Evolutionary conservation across 2,329 filamentous ascomycete genomes (phyloP).

Genomic region (Trichophyton mentagrophytes): DNA sequence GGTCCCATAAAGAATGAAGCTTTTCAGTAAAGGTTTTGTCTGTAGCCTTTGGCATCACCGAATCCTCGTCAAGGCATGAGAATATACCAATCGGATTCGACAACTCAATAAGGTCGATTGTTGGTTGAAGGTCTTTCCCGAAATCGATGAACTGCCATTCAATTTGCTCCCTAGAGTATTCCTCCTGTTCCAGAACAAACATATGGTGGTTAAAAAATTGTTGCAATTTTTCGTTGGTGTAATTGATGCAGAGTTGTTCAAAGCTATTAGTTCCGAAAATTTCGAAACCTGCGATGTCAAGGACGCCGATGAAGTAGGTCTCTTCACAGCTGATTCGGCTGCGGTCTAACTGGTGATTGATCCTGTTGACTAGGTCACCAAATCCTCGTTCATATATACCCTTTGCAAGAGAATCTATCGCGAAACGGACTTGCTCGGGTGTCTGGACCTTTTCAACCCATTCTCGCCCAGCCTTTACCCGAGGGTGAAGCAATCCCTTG

Average conservation of each 20-base stretch:
- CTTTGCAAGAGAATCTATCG: conserved; percentile 83
- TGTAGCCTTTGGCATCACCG: conserved; percentile 96
- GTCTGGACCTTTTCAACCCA: conserved; percentile 99
- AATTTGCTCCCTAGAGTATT: conserved; percentile 93
- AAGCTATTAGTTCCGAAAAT: conserved; percentile 99
- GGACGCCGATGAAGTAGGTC: conserved; percentile 88
- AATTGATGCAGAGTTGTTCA: conserved; percentile 98
- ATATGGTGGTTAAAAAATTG: conserved; percentile 99
- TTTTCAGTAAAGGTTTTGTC: conserved; percentile 97
- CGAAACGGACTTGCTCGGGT: conserved; percentile 83
- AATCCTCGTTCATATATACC: conserved; percentile 97
- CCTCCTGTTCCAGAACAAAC: conserved; percentile 97
- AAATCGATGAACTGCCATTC: conserved; percentile 99
- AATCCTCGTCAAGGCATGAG: conserved; percentile 94
- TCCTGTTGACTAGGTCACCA: conserved; percentile 77
- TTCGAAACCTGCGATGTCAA: conserved; percentile 98
- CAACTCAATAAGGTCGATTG: conserved; percentile 91
- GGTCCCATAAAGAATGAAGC: conserved; percentile 90
- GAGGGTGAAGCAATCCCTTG: conserved; percentile 78
- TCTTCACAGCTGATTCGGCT: conserved; percentile 72
- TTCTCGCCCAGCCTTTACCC: conserved; percentile 87
- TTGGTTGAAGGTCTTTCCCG: conserved; percentile 89
- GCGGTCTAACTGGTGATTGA: conserved; percentile 86
- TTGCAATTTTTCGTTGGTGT: conserved; percentile 97
- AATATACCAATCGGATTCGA: conserved; percentile 98